Base-by-base conservation (phyloP, 441 rosid species). In the Populus tomentosa region DNA sequence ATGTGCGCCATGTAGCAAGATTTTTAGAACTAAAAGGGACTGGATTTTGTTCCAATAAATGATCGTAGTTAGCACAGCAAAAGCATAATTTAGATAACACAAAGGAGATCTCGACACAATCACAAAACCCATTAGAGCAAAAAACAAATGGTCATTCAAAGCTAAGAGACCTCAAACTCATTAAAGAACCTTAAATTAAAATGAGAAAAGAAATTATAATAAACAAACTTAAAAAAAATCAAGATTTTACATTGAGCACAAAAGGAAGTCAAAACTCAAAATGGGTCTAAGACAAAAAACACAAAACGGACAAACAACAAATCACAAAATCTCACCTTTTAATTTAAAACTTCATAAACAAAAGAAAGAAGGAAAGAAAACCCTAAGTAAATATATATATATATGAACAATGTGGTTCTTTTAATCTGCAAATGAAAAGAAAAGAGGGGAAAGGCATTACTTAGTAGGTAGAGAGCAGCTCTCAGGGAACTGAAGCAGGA, bases 401-500 rank as follows among this genome's bases (percentile, higher is more conserved):
- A 81, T 16, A 11, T 28, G 30, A 23, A 23, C 59, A 50, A 50
- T 50, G 59, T 50, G n/a, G 3, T 50, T 50, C 59, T 50, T 50
- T 50, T 28, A 28, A 50, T 50, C 8, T 50, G 56, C 26, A 20
- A 11, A 3, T 2, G 5, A 10, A 32, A 28, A 28, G 30, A 28
- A 28, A 28, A 2, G 30, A 28, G 30, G 30, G 30, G 3, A 76
- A 74, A 23, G 36, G 13, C 23, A 18, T 7, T 70, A 87, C 90
- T 87, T 78, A 71, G 28, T 75, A 33, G 66, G 81, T 50, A 62
- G 73, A 76, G 80, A 79, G 77, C 77, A 76, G 42, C 16, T 72
- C 69, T 70, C 69, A 50, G 69, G 36, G 59, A 72, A 81, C n/a
- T 61, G 76, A 63, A 77, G 42, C 10, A 63, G 79, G 67, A 64